A percentile compares a stretch with the other conserved stretches of the same genome.
These are phyloP conservation scores for Phytophthora sansomeana DNA, from an alignment of 352 stramenopile species.

Conservation along the genomic window DNA sequence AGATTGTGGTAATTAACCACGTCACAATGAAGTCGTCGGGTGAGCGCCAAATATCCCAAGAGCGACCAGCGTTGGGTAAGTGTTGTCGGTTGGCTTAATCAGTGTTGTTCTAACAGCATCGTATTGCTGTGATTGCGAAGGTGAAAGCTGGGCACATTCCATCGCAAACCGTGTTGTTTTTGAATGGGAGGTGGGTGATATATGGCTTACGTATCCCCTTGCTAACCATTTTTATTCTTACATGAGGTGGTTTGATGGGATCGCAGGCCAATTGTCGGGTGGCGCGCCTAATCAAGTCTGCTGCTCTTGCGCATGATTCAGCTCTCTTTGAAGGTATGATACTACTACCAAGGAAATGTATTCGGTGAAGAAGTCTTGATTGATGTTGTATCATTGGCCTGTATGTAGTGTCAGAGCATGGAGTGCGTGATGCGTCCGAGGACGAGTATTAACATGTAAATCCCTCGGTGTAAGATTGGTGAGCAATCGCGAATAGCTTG, in stretches of 20 bases:
- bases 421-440: conserved; percentile 31
- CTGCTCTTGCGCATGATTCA: conserved; percentile 43
- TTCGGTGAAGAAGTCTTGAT: neutral
- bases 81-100: neutral
- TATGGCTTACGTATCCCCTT: no score
- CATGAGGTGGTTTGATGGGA: neutral
- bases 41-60: conserved; percentile 22
- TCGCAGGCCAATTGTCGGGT: conserved; percentile 47
- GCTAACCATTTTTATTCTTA: no score
- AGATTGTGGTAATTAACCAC: conserved; percentile 80
- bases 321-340: conserved; percentile 56
- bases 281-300: conserved; percentile 61
- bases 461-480: neutral
- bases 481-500: conserved; percentile 3
- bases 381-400: neutral
- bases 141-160: conserved; percentile 74
- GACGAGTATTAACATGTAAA: conserved; percentile 36
- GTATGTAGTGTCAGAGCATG: conserved; percentile 37
- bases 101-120: neutral
- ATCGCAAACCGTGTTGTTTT: conserved; percentile 73
- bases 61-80: conserved; percentile 46
- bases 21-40: conserved; percentile 61
- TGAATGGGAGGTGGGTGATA: conserved; percentile 62
- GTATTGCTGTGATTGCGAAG: conserved; percentile 33
- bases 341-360: neutral